These are phyloP conservation scores for Jimgerdemannia flammicorona DNA, from an alignment of 192 early-diverging fungal genomes.

Conservation along the genomic window DNA sequence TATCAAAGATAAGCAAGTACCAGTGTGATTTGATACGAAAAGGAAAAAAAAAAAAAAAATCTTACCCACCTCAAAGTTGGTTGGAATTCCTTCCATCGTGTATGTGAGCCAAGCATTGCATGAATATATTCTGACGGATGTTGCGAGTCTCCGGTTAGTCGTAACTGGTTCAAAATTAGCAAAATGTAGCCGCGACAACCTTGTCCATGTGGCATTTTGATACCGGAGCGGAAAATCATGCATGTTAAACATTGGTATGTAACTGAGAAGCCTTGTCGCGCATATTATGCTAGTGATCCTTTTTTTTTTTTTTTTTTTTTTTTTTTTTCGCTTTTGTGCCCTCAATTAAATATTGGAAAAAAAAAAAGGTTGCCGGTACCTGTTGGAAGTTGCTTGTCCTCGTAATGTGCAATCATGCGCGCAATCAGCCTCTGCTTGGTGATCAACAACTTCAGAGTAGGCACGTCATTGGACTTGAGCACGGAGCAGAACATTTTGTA, in stretches of 20 bases:
- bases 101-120: slow-evolving; percentile 12
- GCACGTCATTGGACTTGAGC: slow-evolving; percentile 10
- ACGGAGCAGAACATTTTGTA: slow-evolving; percentile 19
- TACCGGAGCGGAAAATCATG: too few relatives aligned
- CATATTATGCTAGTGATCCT: too few relatives aligned
- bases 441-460: slow-evolving; percentile 12
- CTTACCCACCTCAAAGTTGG: slow-evolving; percentile 19
- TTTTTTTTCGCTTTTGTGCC: not conserved
- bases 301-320: too few relatives aligned
- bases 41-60: not conserved
- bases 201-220: too few relatives aligned
- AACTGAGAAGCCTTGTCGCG: too few relatives aligned
- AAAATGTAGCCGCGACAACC: slow-evolving; percentile 26
- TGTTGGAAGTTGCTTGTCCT: slow-evolving; percentile 18
- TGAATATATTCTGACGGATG: slow-evolving; percentile 8
- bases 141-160: slow-evolving; percentile 17
- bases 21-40: too few relatives aligned
- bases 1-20: not conserved
- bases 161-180: slow-evolving; percentile 23
- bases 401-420: slow-evolving; percentile 20
- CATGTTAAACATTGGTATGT: too few relatives aligned
- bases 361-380: slow-evolving; percentile 4
- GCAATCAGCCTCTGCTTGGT: slow-evolving; percentile 19
- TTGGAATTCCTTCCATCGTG: slow-evolving; percentile 16
- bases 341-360: not conserved